Evolutionary conservation across 805 yeast genomes (phyloP).

Genomic region (Myxozyma sirexii): DNA sequence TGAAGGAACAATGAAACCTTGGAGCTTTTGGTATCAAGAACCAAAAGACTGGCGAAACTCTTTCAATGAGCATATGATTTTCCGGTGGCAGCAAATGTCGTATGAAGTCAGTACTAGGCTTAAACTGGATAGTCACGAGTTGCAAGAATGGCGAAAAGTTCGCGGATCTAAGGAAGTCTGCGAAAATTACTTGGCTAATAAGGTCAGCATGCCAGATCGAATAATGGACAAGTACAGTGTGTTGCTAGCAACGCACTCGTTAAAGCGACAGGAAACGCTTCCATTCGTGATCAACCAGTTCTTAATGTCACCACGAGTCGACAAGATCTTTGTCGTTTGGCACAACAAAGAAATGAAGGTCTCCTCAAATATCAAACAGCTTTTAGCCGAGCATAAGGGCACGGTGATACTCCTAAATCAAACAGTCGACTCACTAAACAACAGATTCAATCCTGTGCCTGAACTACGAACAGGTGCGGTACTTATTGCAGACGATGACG

Average conservation of each 20-base stretch:
- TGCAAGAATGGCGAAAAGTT: slow-evolving; percentile 24
- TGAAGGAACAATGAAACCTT: slow-evolving; percentile 33
- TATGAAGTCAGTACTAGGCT: slow-evolving; percentile 19
- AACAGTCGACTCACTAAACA: slow-evolving; percentile 31
- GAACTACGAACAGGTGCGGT: slow-evolving; percentile 30
- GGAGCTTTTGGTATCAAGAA: slow-evolving; percentile 29
- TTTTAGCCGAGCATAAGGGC: slow-evolving; percentile 18
- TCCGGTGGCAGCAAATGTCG: slow-evolving; percentile 28
- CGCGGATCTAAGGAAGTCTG: slow-evolving; percentile 31
- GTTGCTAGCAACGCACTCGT: slow-evolving; percentile 29
- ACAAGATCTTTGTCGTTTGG: slow-evolving; percentile 32
- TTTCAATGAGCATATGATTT: slow-evolving; percentile 30
- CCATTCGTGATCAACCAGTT: slow-evolving; percentile 32
- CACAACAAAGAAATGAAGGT: slow-evolving; percentile 28
- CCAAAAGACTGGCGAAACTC: slow-evolving; percentile 27
- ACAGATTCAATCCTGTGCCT: slow-evolving; percentile 31
- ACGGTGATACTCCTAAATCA: slow-evolving; percentile 27
- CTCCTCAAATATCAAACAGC: slow-evolving; percentile 20
- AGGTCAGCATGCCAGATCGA: slow-evolving; percentile 21
- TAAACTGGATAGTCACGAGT: slow-evolving; percentile 18
- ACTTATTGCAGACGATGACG: slow-evolving; percentile 33
- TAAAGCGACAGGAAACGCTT: slow-evolving; percentile 31
- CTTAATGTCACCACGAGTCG: slow-evolving; percentile 23
- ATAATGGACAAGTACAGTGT: slow-evolving; percentile 29
- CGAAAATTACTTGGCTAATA: slow-evolving; percentile 18